Evolutionary conservation across 306 rosid genomes (phyloP).

Genomic region (Quercus suber): DNA sequence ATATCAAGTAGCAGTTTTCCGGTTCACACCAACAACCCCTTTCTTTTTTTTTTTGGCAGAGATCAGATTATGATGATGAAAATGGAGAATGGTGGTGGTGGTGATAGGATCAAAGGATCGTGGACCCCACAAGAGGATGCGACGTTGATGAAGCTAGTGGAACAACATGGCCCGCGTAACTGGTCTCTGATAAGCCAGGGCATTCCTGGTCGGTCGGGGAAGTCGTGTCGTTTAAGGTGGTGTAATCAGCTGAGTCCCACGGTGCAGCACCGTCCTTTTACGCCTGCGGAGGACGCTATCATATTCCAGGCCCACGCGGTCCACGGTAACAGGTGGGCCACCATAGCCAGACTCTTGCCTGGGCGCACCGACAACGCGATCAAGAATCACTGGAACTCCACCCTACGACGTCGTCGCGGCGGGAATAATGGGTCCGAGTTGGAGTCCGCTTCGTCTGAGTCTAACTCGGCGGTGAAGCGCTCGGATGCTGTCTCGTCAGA

Average conservation of each 20-base stretch:
- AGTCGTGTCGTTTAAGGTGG: slow-evolving; percentile 87
- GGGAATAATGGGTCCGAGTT: neutral
- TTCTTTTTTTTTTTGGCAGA: neutral
- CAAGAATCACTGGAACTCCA: slow-evolving; percentile 95
- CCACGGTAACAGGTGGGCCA: slow-evolving; percentile 97
- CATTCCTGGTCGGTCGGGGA: slow-evolving; percentile 80
- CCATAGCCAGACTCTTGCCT: slow-evolving; percentile 76
- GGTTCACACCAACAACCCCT: slow-evolving; percentile 56
- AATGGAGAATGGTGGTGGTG: neutral
- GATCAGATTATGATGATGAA: neutral
- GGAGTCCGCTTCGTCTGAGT: slow-evolving; percentile 20
- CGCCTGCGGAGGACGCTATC: slow-evolving; percentile 53
- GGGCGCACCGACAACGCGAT: slow-evolving; percentile 94
- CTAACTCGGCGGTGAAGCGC: slow-evolving; percentile 18
- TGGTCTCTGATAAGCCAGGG: slow-evolving; percentile 77
- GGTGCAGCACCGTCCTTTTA: slow-evolving; percentile 87
- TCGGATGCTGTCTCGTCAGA: neutral
- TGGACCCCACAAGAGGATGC: slow-evolving; percentile 88
- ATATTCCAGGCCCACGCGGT: slow-evolving; percentile 58
- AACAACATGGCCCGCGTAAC: slow-evolving; percentile 63
- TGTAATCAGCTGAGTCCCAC: slow-evolving; percentile 89
- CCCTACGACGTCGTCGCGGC: slow-evolving; percentile 57
- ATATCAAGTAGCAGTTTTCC: slow-evolving; percentile 41
- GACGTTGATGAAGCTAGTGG: slow-evolving; percentile 51
- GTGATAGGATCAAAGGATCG: slow-evolving; percentile 62